Evolutionary conservation across 106 monocot species (phyloP), one percentile per base, ranked within the genome.

Genomic region (Apostasia ramifera): DNA sequence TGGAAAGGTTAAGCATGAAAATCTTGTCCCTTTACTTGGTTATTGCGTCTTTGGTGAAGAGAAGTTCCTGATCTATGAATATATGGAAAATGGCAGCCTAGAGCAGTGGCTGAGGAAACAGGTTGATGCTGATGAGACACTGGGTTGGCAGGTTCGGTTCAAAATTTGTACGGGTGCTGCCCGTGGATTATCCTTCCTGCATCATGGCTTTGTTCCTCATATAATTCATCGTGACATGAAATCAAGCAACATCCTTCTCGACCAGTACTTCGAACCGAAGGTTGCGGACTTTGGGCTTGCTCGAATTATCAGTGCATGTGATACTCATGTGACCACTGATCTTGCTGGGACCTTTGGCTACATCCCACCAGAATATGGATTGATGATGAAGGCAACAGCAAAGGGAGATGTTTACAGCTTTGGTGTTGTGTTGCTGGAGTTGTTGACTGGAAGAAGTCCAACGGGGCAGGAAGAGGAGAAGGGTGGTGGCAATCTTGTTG

Each of bases 41-140:
- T 95, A 95, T 71, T 95, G 94, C 47, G 94, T 88, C 47, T 88
- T 79, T 70, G 74, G 73, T 11, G 94, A 95, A 13, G 94, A 95
- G 63, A 77, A 88, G 64, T 88, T 95, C 65, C 66, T 95, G 62
- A 88, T 95, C 63, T 95, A 95, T 6, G 91, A 91, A 68, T 88
- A 85, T 76, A 95, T 95, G 94, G 88, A 83, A 55, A 91, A 91
- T 48, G 94, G 94, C 2, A 91, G 91, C 67, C 83, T 95, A 2
- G 94, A 95, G 48, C 68, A 74, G 8, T 95, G 87, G 94, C 68
- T 95, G 67, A 81, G 85, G 59, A 85, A 85, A 55, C 74, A 85
- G 11, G 87, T 86, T 10, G 87, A 84, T 67, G 84, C 83, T 10
- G 74, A 72, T 6, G 87, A 90, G 63, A 64, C 67, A 3, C 85